A percentile compares a stretch with the other conserved stretches of the same genome.
Conservation (phyloP, 768 basidiomycete genomes). For the Hypsizygus marmoreus region DNA sequence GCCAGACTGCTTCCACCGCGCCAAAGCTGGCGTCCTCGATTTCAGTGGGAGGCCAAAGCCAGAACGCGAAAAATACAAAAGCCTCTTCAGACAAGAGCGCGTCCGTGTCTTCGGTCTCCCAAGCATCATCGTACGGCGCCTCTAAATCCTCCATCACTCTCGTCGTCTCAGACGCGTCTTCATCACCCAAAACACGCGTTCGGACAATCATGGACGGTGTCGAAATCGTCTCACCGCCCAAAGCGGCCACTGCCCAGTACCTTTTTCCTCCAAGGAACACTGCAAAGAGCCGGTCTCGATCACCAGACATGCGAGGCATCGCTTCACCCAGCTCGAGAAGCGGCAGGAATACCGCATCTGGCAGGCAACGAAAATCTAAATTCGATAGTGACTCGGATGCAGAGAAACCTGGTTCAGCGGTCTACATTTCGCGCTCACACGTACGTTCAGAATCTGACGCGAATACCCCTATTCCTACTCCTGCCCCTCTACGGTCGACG, state of each 20-base stretch:
- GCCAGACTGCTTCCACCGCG: slow-evolving; percentile 11
- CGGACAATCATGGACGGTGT: slow-evolving; percentile 16
- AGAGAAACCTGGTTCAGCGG: slow-evolving; percentile 25
- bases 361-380: slow-evolving; percentile 33
- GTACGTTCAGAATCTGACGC: slow-evolving; percentile 13
- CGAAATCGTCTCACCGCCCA: slow-evolving; percentile 23
- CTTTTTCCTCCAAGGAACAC: slow-evolving; percentile 7
- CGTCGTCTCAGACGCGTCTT: slow-evolving; percentile 23
- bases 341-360: slow-evolving; percentile 5
- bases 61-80: slow-evolving; percentile 6
- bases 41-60: slow-evolving; percentile 14
- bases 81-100: slow-evolving; percentile 6
- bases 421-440: slow-evolving; percentile 31
- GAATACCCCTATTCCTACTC: slow-evolving; percentile 6
- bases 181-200: slow-evolving; percentile 5
- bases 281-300: slow-evolving; percentile 2
- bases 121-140: slow-evolving; percentile 1
- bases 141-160: slow-evolving; percentile 17
- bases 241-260: slow-evolving; percentile 5
- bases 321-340: background rate
- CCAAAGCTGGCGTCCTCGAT: slow-evolving; percentile 9
- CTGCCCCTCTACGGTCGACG: slow-evolving; percentile 20
- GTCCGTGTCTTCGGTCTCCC: slow-evolving; percentile 9
- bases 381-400: slow-evolving; percentile 39
- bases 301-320: slow-evolving; percentile 1